Evolutionary conservation across 371 early-diverging fungal genomes (phyloP).

Genomic region (Rhizopus sp.): DNA sequence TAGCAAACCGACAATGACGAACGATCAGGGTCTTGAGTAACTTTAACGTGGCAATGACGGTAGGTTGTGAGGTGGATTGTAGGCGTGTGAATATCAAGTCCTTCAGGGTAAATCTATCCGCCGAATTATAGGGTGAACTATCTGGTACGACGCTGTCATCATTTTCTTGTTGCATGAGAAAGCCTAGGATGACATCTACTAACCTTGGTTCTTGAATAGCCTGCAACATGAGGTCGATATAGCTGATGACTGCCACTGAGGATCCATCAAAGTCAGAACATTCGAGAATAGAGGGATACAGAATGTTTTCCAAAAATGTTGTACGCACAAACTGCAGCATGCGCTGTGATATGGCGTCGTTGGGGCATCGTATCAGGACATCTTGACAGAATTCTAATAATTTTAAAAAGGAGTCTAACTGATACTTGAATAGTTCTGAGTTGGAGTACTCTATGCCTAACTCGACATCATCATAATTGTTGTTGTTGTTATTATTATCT

Average conservation of each 20-base stretch:
- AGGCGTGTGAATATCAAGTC: slow-evolving; percentile 73
- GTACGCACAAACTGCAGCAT: slow-evolving; percentile 70
- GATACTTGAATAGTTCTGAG: slow-evolving; percentile 68
- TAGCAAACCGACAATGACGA: slow-evolving; percentile 70
- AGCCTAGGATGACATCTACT: slow-evolving; percentile 72
- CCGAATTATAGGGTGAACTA: neutral
- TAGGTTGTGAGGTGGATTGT: slow-evolving; percentile 64
- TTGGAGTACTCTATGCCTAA: slow-evolving; percentile 55
- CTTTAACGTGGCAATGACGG: slow-evolving; percentile 76
- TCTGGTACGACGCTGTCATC: slow-evolving; percentile 1
- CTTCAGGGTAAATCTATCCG: slow-evolving; percentile 67
- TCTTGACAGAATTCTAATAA: slow-evolving; percentile 85
- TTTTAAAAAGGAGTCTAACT: slow-evolving; percentile 78
- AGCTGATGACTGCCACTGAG: slow-evolving; percentile 86
- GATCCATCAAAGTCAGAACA: slow-evolving; percentile 92
- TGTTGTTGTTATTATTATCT: neutral
- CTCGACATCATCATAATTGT: slow-evolving; percentile 1
- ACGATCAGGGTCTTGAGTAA: slow-evolving; percentile 71
- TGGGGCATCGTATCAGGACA: slow-evolving; percentile 79
- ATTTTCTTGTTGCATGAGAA: slow-evolving; percentile 55
- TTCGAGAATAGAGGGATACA: slow-evolving; percentile 84
- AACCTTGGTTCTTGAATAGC: slow-evolving; percentile 75
- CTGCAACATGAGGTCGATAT: slow-evolving; percentile 82
- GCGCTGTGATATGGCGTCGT: slow-evolving; percentile 61
- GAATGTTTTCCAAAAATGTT: slow-evolving; percentile 82